Evolutionary conservation across 371 early-diverging fungal genomes (phyloP).

Genomic region (Dinochytrium kinnereticum): DNA sequence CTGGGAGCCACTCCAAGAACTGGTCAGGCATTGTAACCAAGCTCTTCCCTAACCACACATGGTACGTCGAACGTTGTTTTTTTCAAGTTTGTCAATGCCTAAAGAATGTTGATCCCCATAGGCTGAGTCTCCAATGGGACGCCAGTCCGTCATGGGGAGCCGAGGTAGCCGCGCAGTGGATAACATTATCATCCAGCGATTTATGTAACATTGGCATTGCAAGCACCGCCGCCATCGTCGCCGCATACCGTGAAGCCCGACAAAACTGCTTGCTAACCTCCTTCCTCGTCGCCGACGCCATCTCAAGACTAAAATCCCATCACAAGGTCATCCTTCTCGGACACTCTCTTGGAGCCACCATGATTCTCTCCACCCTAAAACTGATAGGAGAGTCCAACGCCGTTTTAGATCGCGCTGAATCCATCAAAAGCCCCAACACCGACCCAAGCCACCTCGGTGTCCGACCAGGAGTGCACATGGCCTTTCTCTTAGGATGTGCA

Average conservation of each 20-base stretch:
- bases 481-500: constrained; percentile 19
- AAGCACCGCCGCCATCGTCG: not conserved
- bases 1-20: not conserved
- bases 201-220: not conserved
- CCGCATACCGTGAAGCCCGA: constrained; percentile 7
- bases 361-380: constrained; percentile 18
- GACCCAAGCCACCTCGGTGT: not conserved
- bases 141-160: constrained; percentile 22
- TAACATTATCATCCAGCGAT: not conserved
- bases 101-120: not conserved
- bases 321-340: constrained; percentile 21
- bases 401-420: not conserved
- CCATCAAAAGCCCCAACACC: not conserved
- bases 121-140: constrained; percentile 36
- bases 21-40: constrained; percentile 9
- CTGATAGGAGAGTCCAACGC: constrained; percentile 6
- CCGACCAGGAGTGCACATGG: constrained; percentile 10
- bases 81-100: not conserved
- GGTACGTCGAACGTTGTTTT: not conserved
- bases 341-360: constrained; percentile 30
- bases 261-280: not conserved
- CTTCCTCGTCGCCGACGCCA: constrained; percentile 29
- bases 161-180: not conserved
- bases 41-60: constrained; percentile 29
- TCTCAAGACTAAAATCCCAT: constrained; percentile 6